phyloP scores from a whole-genome alignment of 2,329 filamentous ascomycete genomes.

The Diaporthe amygdali region DNA sequence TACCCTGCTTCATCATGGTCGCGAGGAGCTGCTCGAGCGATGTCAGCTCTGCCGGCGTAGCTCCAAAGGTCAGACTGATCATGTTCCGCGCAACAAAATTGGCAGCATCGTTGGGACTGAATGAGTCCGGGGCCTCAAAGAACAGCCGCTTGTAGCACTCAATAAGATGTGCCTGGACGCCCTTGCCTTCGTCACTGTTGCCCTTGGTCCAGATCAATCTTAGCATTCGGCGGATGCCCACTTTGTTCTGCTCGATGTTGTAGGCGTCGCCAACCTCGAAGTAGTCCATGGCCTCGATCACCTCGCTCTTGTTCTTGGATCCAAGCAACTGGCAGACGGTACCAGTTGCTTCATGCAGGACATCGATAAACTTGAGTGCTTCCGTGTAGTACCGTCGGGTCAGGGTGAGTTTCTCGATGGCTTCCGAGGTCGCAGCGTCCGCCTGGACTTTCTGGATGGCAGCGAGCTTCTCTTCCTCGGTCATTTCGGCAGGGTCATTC shows the following conservation, averaged over 20 bases:
- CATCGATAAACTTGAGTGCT: constrained; percentile 90
- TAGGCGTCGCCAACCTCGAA: constrained; percentile 96
- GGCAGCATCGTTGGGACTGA: constrained; percentile 86
- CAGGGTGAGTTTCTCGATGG: constrained; percentile 84
- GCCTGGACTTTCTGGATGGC: constrained; percentile 81
- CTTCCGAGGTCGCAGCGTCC: constrained; percentile 86
- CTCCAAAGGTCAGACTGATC: constrained; percentile 97
- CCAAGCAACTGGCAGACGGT: constrained; percentile 87
- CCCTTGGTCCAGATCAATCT: constrained; percentile 99
- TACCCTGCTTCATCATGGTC: constrained; percentile 95
- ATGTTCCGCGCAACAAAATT: constrained; percentile 98
- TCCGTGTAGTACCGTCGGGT: constrained; percentile 93
- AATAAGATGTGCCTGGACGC: constrained; percentile 94
- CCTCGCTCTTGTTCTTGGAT: constrained; percentile 96
- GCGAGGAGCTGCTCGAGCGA: constrained; percentile 93
- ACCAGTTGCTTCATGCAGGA: constrained; percentile 81
- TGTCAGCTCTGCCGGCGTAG: constrained; percentile 91
- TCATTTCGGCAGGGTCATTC: constrained; percentile 69
- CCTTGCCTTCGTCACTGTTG: constrained; percentile 98
- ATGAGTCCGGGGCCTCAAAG: constrained; percentile 91
- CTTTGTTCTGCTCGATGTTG: constrained; percentile 90
- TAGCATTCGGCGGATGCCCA: constrained; percentile 93
- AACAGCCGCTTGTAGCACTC: constrained; percentile 96
- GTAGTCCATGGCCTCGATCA: constrained; percentile 99
- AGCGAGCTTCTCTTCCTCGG: constrained; percentile 76